These are phyloP conservation scores for Exophiala lecanii-corni DNA, from an alignment of 2,329 filamentous ascomycete species.

Conservation along the genomic window DNA sequence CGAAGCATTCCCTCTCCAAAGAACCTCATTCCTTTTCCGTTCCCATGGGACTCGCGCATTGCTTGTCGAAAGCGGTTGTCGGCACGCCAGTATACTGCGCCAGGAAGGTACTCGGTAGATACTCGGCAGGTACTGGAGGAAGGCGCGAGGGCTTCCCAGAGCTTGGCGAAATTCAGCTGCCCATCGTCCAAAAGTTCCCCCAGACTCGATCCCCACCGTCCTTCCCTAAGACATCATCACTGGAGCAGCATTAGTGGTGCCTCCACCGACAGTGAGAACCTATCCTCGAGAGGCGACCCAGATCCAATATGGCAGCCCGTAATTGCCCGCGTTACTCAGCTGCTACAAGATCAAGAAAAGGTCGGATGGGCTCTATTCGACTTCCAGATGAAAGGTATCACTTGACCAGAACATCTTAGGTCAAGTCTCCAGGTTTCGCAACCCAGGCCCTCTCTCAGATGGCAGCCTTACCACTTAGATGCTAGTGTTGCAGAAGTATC, in stretches of 20 bases:
- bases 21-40: too few relatives aligned
- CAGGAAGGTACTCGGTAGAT: too few relatives aligned
- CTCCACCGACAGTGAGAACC: conserved; percentile 40
- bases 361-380: not conserved
- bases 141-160: too few relatives aligned
- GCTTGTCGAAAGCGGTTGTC: too few relatives aligned
- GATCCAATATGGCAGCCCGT: conserved; percentile 55
- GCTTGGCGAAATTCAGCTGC: too few relatives aligned
- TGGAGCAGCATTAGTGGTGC: conserved; percentile 50
- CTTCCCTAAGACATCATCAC: conserved; percentile 39
- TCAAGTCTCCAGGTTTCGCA: not conserved
- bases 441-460: not conserved
- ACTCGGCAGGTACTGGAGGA: too few relatives aligned
- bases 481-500: not conserved
- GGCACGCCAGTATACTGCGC: too few relatives aligned
- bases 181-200: conserved; percentile 43
- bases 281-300: conserved; percentile 36
- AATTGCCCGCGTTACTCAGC: conserved; percentile 71
- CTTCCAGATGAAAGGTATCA: not conserved
- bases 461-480: not conserved
- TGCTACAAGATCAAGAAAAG: not conserved
- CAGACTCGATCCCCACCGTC: conserved; percentile 35
- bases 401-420: not conserved
- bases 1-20: too few relatives aligned
- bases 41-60: too few relatives aligned